Evolutionary conservation across 495 filamentous ascomycete genomes (phyloP).

Genomic region (Corynascus novoguineensis): DNA sequence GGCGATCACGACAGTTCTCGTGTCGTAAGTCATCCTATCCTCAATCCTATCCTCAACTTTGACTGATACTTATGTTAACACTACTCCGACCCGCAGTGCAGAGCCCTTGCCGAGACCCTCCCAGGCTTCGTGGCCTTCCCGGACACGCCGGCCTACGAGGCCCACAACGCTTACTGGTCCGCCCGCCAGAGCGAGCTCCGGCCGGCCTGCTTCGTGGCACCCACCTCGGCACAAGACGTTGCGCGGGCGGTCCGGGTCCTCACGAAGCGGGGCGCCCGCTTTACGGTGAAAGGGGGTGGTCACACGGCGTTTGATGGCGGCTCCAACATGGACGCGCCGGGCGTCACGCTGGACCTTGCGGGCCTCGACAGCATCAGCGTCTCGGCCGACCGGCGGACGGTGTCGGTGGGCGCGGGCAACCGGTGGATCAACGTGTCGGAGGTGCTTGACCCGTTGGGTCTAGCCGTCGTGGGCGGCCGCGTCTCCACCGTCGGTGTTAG

Average conservation of each 20-base stretch:
- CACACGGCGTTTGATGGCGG: slow-evolving; percentile 47
- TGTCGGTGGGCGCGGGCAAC: slow-evolving; percentile 42
- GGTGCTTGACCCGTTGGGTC: slow-evolving; percentile 40
- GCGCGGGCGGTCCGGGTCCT: slow-evolving; percentile 34
- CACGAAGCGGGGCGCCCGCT: slow-evolving; percentile 32
- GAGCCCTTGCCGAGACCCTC: slow-evolving; percentile 13
- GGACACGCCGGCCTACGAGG: slow-evolving; percentile 14
- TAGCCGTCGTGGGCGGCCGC: slow-evolving; percentile 52
- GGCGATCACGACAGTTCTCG: not conserved
- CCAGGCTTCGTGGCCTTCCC: slow-evolving; percentile 21
- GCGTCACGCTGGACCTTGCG: slow-evolving; percentile 52
- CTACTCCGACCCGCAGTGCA: slow-evolving; percentile 12
- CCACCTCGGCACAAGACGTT: slow-evolving; percentile 33
- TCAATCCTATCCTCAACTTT: not conserved
- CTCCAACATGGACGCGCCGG: slow-evolving; percentile 42
- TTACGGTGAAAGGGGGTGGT: slow-evolving; percentile 50
- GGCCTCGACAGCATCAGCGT: slow-evolving; percentile 41
- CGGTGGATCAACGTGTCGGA: slow-evolving; percentile 52
- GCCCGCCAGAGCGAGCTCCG: slow-evolving; percentile 32
- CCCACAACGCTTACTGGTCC: slow-evolving; percentile 45
- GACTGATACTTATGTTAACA: not conserved
- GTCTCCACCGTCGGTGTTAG: slow-evolving; percentile 51
- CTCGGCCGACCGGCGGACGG: slow-evolving; percentile 28
- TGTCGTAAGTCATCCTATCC: not conserved
- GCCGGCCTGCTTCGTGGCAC: slow-evolving; percentile 43